Conservation (phyloP, 2,329 filamentous ascomycete species). For the Penicillium janthinellum region DNA sequence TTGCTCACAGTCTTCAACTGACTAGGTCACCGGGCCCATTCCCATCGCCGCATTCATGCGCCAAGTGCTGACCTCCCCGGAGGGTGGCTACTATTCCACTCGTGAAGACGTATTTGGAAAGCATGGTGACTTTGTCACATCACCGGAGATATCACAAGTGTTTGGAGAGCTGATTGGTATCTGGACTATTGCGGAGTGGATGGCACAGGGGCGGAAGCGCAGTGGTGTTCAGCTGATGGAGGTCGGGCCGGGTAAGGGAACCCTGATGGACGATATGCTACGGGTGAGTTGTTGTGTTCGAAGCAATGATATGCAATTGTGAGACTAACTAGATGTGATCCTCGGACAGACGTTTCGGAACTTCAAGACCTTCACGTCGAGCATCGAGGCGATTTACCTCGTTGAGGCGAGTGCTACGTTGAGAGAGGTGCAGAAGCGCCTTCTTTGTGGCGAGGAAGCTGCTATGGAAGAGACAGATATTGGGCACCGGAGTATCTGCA, state of each 20-base stretch:
- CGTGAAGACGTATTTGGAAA: conserved; percentile 78
- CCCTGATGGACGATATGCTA: conserved; percentile 94
- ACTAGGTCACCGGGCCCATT: conserved; percentile 80
- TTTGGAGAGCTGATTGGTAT: conserved; percentile 94
- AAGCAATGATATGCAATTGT: not conserved
- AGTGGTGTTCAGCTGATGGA: conserved; percentile 86
- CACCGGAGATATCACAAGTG: conserved; percentile 94
- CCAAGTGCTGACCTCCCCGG: conserved; percentile 89
- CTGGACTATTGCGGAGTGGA: conserved; percentile 97
- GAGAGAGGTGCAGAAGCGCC: conserved; percentile 72
- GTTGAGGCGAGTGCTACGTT: conserved; percentile 89
- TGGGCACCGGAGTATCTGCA: conserved; percentile 74
- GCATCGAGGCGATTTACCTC: conserved; percentile 85
- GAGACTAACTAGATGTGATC: conserved; percentile 10
- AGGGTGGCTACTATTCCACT: conserved; percentile 91
- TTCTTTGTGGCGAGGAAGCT: conserved; percentile 74
- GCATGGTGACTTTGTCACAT: conserved; percentile 94
- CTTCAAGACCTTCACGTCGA: conserved; percentile 75
- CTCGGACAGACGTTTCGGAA: conserved; percentile 71
- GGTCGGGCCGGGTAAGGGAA: conserved; percentile 89
- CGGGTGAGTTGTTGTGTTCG: conserved; percentile 59
- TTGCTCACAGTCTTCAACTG: conserved; percentile 23
- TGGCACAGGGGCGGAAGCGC: conserved; percentile 76
- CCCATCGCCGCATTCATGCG: conserved; percentile 96
- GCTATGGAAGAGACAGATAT: conserved; percentile 69